Evolutionary conservation across 768 basidiomycete genomes (phyloP).

Genomic region (Leccinum aurantiacum): DNA sequence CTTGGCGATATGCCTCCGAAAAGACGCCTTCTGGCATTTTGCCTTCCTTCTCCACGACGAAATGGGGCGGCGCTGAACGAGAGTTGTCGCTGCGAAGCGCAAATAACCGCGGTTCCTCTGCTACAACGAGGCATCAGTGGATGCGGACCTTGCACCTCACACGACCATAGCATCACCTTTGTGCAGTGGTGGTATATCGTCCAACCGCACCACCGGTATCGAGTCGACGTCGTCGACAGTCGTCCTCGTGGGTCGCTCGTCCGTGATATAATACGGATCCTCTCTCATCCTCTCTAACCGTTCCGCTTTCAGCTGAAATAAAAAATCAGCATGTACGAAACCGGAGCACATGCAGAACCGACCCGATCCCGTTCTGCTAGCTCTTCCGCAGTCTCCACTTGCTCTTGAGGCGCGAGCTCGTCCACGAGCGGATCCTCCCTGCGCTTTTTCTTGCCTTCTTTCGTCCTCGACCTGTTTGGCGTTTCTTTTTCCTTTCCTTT

Average conservation of each 20-base stretch:
- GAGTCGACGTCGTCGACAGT: constrained; percentile 71
- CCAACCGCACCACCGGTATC: constrained; percentile 87
- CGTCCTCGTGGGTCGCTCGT: constrained; percentile 47
- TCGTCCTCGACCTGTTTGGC: constrained; percentile 27
- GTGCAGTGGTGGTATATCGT: constrained; percentile 55
- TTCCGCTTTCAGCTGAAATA: constrained; percentile 66
- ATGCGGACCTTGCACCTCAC: not conserved
- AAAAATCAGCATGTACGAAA: constrained; percentile 4
- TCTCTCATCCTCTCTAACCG: constrained; percentile 73
- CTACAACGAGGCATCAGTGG: constrained; percentile 24
- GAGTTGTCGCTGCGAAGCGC: constrained; percentile 44
- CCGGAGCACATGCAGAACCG: constrained; percentile 18
- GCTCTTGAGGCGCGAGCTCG: constrained; percentile 42
- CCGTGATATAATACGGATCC: constrained; percentile 90
- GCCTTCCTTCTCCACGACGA: constrained; percentile 72
- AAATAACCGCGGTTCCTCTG: constrained; percentile 42
- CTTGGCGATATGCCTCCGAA: constrained; percentile 18
- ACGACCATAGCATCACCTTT: constrained; percentile 27
- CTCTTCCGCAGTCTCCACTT: constrained; percentile 58
- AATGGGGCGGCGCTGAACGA: constrained; percentile 45
- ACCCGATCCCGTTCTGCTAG: constrained; percentile 63
- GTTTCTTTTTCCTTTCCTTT: constrained; percentile 48
- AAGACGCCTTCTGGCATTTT: constrained; percentile 75
- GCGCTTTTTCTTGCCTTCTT: constrained; percentile 48
- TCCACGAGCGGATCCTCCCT: constrained; percentile 23